Evolutionary conservation across 2,329 filamentous ascomycete genomes (phyloP).

Genomic region (Trichoderma sp.): DNA sequence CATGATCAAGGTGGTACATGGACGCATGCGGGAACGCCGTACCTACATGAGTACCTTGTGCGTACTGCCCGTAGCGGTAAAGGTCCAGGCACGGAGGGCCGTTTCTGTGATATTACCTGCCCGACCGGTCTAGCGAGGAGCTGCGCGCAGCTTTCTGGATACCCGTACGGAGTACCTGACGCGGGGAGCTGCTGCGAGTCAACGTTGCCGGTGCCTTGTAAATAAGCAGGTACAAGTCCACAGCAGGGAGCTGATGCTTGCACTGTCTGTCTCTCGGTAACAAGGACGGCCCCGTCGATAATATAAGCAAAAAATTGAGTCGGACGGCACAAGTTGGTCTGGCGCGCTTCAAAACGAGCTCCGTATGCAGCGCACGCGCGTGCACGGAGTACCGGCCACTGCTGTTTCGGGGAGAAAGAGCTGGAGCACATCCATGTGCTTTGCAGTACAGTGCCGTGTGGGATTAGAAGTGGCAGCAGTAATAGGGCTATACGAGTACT

Average conservation of each 20-base stretch:
- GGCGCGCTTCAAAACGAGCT: neutral
- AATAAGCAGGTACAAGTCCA: neutral
- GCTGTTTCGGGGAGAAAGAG: too few relatives aligned
- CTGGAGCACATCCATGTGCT: too few relatives aligned
- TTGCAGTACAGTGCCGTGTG: neutral
- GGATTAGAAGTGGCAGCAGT: neutral
- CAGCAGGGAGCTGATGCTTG: neutral
- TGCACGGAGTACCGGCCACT: neutral
- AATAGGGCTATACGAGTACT: neutral
- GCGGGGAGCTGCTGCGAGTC: slow-evolving; percentile 6
- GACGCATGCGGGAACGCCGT: slow-evolving; percentile 17
- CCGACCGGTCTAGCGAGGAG: slow-evolving; percentile 11
- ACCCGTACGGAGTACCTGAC: neutral
- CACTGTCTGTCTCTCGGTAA: neutral
- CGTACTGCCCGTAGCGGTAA: neutral
- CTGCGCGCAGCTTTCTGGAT: neutral
- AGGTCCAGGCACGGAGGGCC: neutral
- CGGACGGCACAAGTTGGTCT: neutral
- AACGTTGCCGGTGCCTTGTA: neutral
- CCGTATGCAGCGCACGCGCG: neutral
- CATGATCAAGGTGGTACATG: neutral
- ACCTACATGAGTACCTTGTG: neutral
- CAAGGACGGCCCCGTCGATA: neutral
- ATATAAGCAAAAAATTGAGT: neutral
- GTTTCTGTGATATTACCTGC: slow-evolving; percentile 15